phyloP scores from a whole-genome alignment of 2,329 filamentous ascomycete species.

The Plenodomus tracheiphilus region DNA sequence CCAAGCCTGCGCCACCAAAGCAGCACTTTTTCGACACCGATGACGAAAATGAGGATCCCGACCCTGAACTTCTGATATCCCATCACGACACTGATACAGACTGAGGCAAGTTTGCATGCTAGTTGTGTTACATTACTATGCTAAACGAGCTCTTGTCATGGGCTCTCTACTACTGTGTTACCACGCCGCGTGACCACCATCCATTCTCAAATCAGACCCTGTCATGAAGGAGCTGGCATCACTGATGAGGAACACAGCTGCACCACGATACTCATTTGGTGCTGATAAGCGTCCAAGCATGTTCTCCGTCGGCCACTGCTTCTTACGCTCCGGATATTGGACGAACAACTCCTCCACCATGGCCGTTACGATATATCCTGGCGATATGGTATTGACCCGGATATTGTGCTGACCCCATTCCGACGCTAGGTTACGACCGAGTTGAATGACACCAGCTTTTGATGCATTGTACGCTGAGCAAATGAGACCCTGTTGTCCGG shows the following conservation, averaged over 20 bases:
- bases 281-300: constrained; percentile 64
- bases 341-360: constrained; percentile 84
- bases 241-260: constrained; percentile 45
- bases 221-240: constrained; percentile 49
- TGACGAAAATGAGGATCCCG: constrained; percentile 52
- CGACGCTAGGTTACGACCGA: constrained; percentile 69
- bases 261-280: constrained; percentile 44
- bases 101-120: constrained; percentile 6
- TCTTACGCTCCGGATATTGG: constrained; percentile 66
- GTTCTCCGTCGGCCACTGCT: constrained; percentile 81
- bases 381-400: constrained; percentile 78
- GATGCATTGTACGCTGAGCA: constrained; percentile 74
- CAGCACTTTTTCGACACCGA: constrained; percentile 45
- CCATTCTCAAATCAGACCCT: constrained; percentile 44
- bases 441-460: constrained; percentile 74
- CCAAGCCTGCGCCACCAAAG: constrained; percentile 35
- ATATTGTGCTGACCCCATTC: constrained; percentile 77
- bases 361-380: constrained; percentile 77
- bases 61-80: constrained; percentile 55
- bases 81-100: constrained; percentile 49
- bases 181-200: constrained; percentile 46
- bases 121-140: background rate
- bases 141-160: background rate
- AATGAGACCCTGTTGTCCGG: constrained; percentile 58
- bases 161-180: constrained; percentile 12